Evolutionary conservation across 371 early-diverging fungal genomes (phyloP).

Genomic region (Mycotypha africana): DNA sequence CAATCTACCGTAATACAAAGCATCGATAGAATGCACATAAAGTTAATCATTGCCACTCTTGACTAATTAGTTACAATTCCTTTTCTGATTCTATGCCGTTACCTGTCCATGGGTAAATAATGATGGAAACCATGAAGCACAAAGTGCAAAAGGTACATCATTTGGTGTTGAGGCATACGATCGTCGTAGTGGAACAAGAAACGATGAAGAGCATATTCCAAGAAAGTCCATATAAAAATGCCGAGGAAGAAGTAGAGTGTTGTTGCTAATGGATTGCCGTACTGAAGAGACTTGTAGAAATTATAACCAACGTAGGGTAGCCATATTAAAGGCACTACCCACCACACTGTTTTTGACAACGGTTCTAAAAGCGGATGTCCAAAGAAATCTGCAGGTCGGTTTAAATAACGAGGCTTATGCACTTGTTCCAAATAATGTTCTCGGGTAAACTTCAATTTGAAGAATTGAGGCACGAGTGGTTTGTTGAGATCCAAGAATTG

Average conservation of each 20-base stretch:
- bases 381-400: slow-evolving; percentile 79
- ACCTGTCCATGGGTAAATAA: slow-evolving; percentile 93
- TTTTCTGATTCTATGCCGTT: slow-evolving; percentile 5
- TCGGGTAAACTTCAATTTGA: slow-evolving; percentile 62
- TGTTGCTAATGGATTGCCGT: slow-evolving; percentile 25
- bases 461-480: slow-evolving; percentile 84
- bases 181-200: slow-evolving; percentile 93
- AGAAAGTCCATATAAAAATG: slow-evolving; percentile 72
- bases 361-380: slow-evolving; percentile 68
- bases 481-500: slow-evolving; percentile 78
- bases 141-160: slow-evolving; percentile 77
- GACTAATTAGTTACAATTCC: too few species aligned
- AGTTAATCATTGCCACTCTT: too few species aligned
- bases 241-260: slow-evolving; percentile 54
- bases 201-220: slow-evolving; percentile 85
- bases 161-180: slow-evolving; percentile 76
- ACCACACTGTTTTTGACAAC: slow-evolving; percentile 90
- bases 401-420: slow-evolving; percentile 82
- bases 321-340: slow-evolving; percentile 86
- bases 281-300: slow-evolving; percentile 21
- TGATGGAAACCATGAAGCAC: slow-evolving; percentile 94
- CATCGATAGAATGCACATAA: too few species aligned
- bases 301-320: slow-evolving; percentile 57
- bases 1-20: too few species aligned
- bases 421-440: slow-evolving; percentile 87